A percentile compares a stretch with the other conserved stretches of the same genome.
phyloP scores from a whole-genome alignment of 495 filamentous ascomycete genomes.

The Neurospora intermedia region DNA sequence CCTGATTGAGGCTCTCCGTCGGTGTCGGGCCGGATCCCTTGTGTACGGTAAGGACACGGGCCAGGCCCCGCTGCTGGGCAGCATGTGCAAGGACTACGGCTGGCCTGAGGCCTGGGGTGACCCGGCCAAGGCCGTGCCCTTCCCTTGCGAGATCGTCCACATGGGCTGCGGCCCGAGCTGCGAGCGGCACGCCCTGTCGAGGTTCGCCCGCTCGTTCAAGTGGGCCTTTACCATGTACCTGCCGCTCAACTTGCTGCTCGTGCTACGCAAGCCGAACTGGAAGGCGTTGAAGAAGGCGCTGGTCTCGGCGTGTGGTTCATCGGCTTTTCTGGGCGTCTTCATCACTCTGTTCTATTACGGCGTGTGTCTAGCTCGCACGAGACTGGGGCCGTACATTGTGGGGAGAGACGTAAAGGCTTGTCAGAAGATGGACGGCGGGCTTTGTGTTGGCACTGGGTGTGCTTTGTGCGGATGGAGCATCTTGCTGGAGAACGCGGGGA shows the following conservation, averaged over 20 bases:
- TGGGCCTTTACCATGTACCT: constrained; percentile 74
- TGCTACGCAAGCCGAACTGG: constrained; percentile 41
- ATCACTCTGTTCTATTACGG: constrained; percentile 80
- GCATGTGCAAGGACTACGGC: constrained; percentile 65
- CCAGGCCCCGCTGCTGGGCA: constrained; percentile 55
- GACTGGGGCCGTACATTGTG: constrained; percentile 64
- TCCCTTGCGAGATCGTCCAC: constrained; percentile 84
- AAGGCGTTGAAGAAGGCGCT: constrained; percentile 37
- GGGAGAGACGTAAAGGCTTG: constrained; percentile 31
- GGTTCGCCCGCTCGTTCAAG: constrained; percentile 61
- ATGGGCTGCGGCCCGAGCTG: constrained; percentile 69
- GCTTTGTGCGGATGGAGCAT: constrained; percentile 79
- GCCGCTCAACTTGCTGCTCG: constrained; percentile 61
- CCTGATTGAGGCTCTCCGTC: constrained; percentile 62
- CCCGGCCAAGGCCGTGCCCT: constrained; percentile 58
- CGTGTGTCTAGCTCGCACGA: constrained; percentile 71
- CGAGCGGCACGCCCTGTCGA: constrained; percentile 62
- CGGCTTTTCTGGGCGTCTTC: constrained; percentile 74
- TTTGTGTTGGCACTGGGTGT: constrained; percentile 69
- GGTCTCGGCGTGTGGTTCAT: constrained; percentile 56
- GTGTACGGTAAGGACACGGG: constrained; percentile 73
- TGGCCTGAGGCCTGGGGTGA: constrained; percentile 68
- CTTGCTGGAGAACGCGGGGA: constrained; percentile 55
- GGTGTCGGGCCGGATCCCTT: constrained; percentile 50
- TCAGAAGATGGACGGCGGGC: constrained; percentile 44